These are phyloP conservation scores for Sporisorium iseilematis-ciliati DNA, from an alignment of 1,284 basidiomycete species.

Conservation along the genomic window DNA sequence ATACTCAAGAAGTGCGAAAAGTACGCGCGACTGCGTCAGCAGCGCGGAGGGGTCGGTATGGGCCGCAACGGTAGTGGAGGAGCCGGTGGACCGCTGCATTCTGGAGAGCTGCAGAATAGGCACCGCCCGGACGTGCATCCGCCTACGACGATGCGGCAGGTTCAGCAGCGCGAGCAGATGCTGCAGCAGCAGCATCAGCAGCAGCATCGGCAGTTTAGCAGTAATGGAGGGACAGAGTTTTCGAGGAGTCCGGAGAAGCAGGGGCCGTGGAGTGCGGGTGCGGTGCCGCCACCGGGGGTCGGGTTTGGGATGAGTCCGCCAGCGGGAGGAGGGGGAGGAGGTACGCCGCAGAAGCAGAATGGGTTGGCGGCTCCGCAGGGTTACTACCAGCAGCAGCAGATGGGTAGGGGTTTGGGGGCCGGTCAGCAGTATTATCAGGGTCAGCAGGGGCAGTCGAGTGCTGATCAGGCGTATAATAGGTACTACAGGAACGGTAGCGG, in stretches of 20 bases:
- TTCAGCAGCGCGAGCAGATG: constrained; percentile 38
- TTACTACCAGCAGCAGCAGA: constrained; percentile 9
- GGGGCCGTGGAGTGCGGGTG: constrained; percentile 41
- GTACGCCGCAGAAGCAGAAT: constrained; percentile 32
- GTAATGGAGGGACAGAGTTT: constrained; percentile 26
- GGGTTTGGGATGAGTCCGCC: constrained; percentile 24
- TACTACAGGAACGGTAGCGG: constrained; percentile 29
- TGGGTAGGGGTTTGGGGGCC: constrained; percentile 4
- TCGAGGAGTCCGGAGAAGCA: constrained; percentile 37
- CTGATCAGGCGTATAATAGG: constrained; percentile 21
- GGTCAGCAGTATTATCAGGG: constrained; percentile 6
- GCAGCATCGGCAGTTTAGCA: constrained; percentile 27
- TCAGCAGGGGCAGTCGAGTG: constrained; percentile 8
- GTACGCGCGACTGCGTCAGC: constrained; percentile 53
- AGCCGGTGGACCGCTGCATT: constrained; percentile 32
- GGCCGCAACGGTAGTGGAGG: constrained; percentile 36
- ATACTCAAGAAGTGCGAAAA: constrained; percentile 66
- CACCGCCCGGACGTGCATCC: constrained; percentile 57
- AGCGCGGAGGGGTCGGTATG: constrained; percentile 25
- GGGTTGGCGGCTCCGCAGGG: not conserved
- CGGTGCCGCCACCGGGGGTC: constrained; percentile 10
- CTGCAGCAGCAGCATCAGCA: constrained; percentile 28
- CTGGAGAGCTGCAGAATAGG: constrained; percentile 49
- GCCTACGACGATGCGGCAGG: constrained; percentile 56
- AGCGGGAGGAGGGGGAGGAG: constrained; percentile 7